Evolutionary conservation across 768 basidiomycete species (phyloP), one percentile per base, ranked within the genome.

Genomic region (Auricularia heimuer): DNA sequence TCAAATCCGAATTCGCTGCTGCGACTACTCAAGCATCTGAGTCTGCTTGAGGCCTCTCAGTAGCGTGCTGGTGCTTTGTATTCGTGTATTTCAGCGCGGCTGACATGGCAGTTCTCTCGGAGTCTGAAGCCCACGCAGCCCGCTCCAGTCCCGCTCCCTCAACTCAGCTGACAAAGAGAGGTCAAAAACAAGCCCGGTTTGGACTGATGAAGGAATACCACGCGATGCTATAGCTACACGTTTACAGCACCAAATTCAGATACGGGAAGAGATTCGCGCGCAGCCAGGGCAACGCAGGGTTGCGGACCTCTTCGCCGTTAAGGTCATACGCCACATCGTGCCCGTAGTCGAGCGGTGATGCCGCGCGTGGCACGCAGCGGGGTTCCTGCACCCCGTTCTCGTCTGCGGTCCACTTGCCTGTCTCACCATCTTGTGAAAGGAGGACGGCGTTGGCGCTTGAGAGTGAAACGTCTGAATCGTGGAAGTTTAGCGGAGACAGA

Each of bases 401-500:
- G 56, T 60, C 56, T 10, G 34, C 56, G 18, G 24, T 34, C 56
- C 56, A 60, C 29, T 34, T 24, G 21, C 56, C 56, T 21, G 24
- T 7, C 12, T 12, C 8, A 29, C 24, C 56, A 29, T 29, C 29
- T 18, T 51, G 47, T 16, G 14, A 18, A 10, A 85, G 73, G 11
- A 84, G 69, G 63, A 86, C 77, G 21, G 83, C 81, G 62, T 85
- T 85, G 65, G 73, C 73, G 16, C 79, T 79, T 62, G 86, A 85
- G 74, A 86, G 79, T 12, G 85, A 83, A 63, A 84, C 75, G 69
- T 88, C 85, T 62, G 78, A 75, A 70, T 87, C 85, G 72, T 85
- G 85, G 76, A 82, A 87, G 73, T 87, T 87, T 68, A 86, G 77
- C 3, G 85, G 86, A 0, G 82, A 80, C 14, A 88, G 71, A 65